These are phyloP conservation scores for Penicillium sp. DNA, from an alignment of 2,329 filamentous ascomycete genomes.

Conservation along the genomic window DNA sequence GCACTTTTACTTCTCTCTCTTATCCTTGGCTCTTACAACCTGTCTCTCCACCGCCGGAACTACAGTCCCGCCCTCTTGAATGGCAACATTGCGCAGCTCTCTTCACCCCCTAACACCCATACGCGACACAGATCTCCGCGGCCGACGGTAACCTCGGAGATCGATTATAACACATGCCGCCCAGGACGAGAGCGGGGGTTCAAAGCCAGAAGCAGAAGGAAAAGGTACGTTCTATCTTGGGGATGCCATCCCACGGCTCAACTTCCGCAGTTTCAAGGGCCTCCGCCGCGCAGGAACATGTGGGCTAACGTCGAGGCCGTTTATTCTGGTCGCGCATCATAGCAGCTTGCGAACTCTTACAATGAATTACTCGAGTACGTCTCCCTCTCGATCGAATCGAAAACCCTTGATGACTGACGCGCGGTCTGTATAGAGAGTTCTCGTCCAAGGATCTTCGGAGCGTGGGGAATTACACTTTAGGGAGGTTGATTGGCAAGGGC, in stretches of 20 bases:
- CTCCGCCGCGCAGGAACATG: not conserved
- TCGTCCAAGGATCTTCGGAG: constrained; percentile 84
- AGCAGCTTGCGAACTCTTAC: constrained; percentile 91
- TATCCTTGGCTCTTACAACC: not conserved
- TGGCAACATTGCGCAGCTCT: constrained; percentile 20
- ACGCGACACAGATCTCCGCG: constrained; percentile 24
- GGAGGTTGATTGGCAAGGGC: constrained; percentile 90
- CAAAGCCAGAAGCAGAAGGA: constrained; percentile 60
- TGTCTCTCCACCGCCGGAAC: not conserved
- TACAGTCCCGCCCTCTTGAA: constrained; percentile 8
- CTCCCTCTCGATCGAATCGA: not conserved
- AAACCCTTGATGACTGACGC: constrained; percentile 11
- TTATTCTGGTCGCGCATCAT: constrained; percentile 12
- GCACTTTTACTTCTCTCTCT: not conserved
- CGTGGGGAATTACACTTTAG: constrained; percentile 92
- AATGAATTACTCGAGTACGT: constrained; percentile 90
- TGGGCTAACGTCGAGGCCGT: constrained; percentile 14
- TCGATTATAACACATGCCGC: constrained; percentile 44
- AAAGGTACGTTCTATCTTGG: constrained; percentile 48
- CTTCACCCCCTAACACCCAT: constrained; percentile 9
- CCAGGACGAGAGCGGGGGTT: constrained; percentile 50
- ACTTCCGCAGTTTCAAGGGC: not conserved
- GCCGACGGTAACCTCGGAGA: constrained; percentile 25
- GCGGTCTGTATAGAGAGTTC: constrained; percentile 71
- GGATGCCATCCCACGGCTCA: not conserved